Base-by-base conservation (phyloP, 257 asterid genomes). In the Gentiana macrophylla region DNA sequence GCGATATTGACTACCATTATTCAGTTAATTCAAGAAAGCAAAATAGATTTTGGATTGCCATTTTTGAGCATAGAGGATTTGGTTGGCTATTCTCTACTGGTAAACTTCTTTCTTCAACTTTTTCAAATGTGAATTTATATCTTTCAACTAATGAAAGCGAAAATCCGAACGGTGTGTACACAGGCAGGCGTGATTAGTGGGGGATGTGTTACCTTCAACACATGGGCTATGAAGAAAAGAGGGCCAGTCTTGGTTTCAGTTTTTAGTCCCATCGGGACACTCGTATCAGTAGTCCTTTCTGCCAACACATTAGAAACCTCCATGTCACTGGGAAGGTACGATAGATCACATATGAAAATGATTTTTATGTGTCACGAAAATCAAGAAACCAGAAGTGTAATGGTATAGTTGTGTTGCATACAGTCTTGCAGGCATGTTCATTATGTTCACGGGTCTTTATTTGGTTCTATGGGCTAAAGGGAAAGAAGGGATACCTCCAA, bases 201-300 rank as follows among this genome's bases (percentile, higher is more conserved):
- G 62, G 68, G 75, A 57, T 80, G 96, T 15, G 68, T 74, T 45
- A 84, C 90, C 70, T 79, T 90, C 78, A 86, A 82, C 46, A 77
- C 80, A 36, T 90, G 97, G 97, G 96, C 96, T 45, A 80, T 90
- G 94, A 82, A 82, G 88, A 86, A 74, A 82, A 77, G 84, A 68
- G 97, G 97, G 32, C 97, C 97, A 32, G 91, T 90, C 3, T 59
- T 90, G 69, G 97, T 84, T 9, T 77, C 97, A 72, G 80, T 90
- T 45, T 90, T 90, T 67, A 86, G 80, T 46, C 97, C 96, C 32
- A 82, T 86, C 44, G 94, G 81, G 24, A 82, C 97, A 11, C 84
- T 90, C 43, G 72, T 90, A 55, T 74, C 96, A 1, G 73, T 85
- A 11, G 32, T 81, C 8, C 81, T 82, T 66, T 90, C 97, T 12